These are phyloP conservation scores for Penicillium verhagenii DNA, from an alignment of 495 filamentous ascomycete genomes.

Conservation along the genomic window DNA sequence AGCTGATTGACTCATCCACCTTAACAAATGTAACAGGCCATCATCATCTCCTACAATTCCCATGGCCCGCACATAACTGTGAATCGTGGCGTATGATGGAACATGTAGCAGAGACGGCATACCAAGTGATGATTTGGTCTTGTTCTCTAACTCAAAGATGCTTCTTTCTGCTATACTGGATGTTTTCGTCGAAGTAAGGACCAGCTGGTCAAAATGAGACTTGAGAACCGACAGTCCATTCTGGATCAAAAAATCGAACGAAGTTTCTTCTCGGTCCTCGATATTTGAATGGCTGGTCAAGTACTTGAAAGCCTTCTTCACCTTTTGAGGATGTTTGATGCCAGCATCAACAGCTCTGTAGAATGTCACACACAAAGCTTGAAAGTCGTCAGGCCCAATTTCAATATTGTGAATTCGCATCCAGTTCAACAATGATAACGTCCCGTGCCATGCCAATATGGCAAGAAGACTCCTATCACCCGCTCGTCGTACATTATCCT, in stretches of 20 bases:
- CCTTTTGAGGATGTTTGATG: constrained; percentile 20
- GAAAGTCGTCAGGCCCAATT: constrained; percentile 43
- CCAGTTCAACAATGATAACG: constrained; percentile 31
- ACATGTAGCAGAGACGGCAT: constrained; percentile 39
- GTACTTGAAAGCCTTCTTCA: constrained; percentile 24
- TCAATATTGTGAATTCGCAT: constrained; percentile 41
- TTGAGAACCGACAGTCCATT: constrained; percentile 35
- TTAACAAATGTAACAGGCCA: constrained; percentile 49
- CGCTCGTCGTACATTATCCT: constrained; percentile 13
- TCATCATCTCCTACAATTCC: constrained; percentile 49
- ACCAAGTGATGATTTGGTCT: constrained; percentile 12
- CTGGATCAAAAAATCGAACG: constrained; percentile 34
- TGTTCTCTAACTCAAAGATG: constrained; percentile 11
- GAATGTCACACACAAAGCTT: constrained; percentile 45
- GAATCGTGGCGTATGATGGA: constrained; percentile 46
- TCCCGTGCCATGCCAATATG: constrained; percentile 45
- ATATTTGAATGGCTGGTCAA: too few species aligned
- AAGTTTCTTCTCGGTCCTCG: constrained; percentile 6
- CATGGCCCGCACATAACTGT: constrained; percentile 53
- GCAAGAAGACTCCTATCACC: constrained; percentile 27
- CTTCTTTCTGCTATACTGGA: constrained; percentile 24
- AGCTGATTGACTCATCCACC: constrained; percentile 52
- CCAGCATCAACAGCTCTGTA: constrained; percentile 39
- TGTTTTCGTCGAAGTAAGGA: constrained; percentile 29
- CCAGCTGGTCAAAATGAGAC: constrained; percentile 37